A percentile compares a stretch with the other conserved stretches of the same genome.
Evolutionary conservation across 2,329 filamentous ascomycete species (phyloP).

Genomic region (Cryphonectria naterciae): DNA sequence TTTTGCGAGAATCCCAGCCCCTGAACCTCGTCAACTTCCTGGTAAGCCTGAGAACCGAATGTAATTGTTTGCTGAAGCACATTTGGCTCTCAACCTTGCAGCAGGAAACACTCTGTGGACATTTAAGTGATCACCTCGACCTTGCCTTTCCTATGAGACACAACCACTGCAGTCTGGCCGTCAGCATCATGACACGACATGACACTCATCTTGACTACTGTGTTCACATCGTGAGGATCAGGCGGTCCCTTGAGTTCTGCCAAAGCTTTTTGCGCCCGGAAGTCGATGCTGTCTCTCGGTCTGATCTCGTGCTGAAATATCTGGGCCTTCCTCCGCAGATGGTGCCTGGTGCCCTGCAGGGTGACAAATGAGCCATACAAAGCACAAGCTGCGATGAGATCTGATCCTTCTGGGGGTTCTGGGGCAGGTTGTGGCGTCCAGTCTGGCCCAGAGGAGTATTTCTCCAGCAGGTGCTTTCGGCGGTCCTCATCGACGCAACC

Average conservation of each 20-base stretch:
- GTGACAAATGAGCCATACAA: neutral
- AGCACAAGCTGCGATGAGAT: slow-evolving; percentile 1
- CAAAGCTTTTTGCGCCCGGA: neutral
- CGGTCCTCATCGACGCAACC: slow-evolving; percentile 10
- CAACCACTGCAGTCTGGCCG: neutral
- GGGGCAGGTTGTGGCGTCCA: neutral
- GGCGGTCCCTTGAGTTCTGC: neutral
- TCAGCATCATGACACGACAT: neutral
- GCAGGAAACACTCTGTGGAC: neutral
- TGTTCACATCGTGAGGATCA: neutral
- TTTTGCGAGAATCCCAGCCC: neutral
- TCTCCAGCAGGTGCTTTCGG: neutral
- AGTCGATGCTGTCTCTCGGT: neutral
- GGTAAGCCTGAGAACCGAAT: no score
- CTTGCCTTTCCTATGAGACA: slow-evolving; percentile 14
- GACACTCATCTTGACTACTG: slow-evolving; percentile 5
- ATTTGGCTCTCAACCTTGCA: neutral
- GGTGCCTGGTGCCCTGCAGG: slow-evolving; percentile 2
- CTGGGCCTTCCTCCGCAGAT: neutral
- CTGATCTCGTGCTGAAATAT: slow-evolving; percentile 3
- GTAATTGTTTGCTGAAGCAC: neutral
- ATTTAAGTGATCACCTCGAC: slow-evolving; percentile 7
- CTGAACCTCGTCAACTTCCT: neutral
- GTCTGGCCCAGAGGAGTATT: neutral
- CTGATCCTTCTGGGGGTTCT: neutral